These are phyloP conservation scores for Sugiyamaella paludigena DNA, from an alignment of 1,139 yeast genomes.

Conservation along the genomic window DNA sequence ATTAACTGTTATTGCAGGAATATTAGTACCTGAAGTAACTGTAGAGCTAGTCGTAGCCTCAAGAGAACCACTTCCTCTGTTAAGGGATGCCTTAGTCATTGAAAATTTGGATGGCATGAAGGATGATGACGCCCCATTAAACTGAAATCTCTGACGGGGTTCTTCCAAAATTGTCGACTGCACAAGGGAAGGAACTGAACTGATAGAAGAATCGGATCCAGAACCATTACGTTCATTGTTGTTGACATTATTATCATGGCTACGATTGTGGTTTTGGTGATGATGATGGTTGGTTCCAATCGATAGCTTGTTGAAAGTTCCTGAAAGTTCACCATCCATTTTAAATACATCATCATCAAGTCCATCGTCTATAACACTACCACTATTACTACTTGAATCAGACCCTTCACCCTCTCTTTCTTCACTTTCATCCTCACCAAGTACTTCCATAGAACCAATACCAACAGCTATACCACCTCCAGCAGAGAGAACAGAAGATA, in stretches of 20 bases:
- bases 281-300: no score
- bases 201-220: conserved; percentile 25
- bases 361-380: conserved; percentile 16
- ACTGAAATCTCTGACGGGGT: conserved; percentile 6
- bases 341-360: conserved; percentile 29
- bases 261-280: neutral
- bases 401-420: conserved; percentile 14
- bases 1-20: neutral
- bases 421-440: conserved; percentile 17
- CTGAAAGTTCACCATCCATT: conserved; percentile 30
- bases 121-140: conserved; percentile 10
- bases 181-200: conserved; percentile 32
- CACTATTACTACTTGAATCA: conserved; percentile 12
- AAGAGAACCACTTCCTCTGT: no score
- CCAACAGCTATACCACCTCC: conserved; percentile 11
- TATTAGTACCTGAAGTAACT: neutral
- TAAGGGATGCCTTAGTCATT: no score
- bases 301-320: conserved; percentile 13
- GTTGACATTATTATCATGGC: conserved; percentile 11
- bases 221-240: conserved; percentile 17
- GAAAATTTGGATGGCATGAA: conserved; percentile 3
- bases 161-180: conserved; percentile 23
- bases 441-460: neutral
- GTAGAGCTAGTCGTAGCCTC: no score
- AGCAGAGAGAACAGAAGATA: conserved; percentile 18